phyloP scores from a whole-genome alignment of 1,284 basidiomycete genomes.

The Takashimella koratensis region DNA sequence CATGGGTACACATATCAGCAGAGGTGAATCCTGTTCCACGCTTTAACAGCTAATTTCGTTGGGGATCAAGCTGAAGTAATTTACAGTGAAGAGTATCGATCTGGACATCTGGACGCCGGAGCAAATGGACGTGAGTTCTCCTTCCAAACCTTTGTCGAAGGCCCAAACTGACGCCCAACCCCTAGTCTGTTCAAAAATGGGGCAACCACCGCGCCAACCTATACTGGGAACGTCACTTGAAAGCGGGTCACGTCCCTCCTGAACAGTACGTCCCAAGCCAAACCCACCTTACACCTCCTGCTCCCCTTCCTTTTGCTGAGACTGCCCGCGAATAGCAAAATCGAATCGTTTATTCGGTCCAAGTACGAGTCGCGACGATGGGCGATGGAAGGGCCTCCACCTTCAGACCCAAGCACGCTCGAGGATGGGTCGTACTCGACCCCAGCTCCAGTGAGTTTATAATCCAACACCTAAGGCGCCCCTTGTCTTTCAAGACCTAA shows the following conservation, averaged over 20 bases:
- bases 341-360: conserved; percentile 95
- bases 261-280: conserved; percentile 89
- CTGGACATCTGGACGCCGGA: conserved; percentile 97
- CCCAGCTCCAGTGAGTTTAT: conserved; percentile 10
- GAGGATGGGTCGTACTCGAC: conserved; percentile 53
- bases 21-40: too few species aligned
- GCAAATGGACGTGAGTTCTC: conserved; percentile 77
- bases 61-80: too few species aligned
- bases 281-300: too few species aligned
- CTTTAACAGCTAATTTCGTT: background rate
- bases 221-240: conserved; percentile 97
- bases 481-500: background rate
- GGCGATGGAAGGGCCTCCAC: conserved; percentile 84
- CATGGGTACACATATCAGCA: conserved; percentile 97
- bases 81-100: conserved; percentile 92
- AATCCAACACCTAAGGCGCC: background rate
- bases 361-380: conserved; percentile 93
- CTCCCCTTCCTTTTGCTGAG: too few species aligned
- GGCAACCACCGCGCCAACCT: conserved; percentile 87
- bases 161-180: conserved; percentile 1
- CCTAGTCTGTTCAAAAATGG: conserved; percentile 83
- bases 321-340: too few species aligned
- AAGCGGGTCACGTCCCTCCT: conserved; percentile 84
- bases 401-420: conserved; percentile 74
- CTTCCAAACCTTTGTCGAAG: background rate